Base-by-base conservation (phyloP, 129 eudicot species). In the Lactuca sativa region DNA sequence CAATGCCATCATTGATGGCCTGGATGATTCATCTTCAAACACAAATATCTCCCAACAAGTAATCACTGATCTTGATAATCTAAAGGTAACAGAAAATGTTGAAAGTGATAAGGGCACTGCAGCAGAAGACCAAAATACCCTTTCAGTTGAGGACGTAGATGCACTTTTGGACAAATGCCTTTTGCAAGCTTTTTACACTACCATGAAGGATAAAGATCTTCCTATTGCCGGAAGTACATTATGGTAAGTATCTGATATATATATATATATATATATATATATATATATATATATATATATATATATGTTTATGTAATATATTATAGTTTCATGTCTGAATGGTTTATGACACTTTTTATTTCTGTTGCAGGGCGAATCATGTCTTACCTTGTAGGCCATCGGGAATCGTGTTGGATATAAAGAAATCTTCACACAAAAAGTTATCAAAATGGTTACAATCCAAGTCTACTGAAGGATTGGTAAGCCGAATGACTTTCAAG, bases 171-270 rank as follows among this genome's bases (percentile, higher is more conserved):
- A 93, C 79, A 83, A 79, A 77, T 87, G 99, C 67, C 97, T 93
- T 73, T 33, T 93, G 73, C 99, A 93, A 87, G 93, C 97, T 8
- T 85, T 90, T 78, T 86, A 90, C 61, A 93, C 95, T 54, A 85
- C 95, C 11, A 73, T 93, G 15, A 87, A 89, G 75, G 99, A 93
- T 72, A 90, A 93, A 80, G 99, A 93, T 82, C 95, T 93, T 69
- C 99, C 99, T 62, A 83, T 93, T 78, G 97, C 90, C 16, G 97
- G 99, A 78, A 93, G 99, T 80, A 83, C 83, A 38, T 76, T 93
- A 63, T 93, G 99, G 99, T 93, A 86, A 68, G 48, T 49, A n/a
- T 57, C 7, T 4, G 30, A 17, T 10, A 15, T 4, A 2, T 48
- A 4, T n/a, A n/a, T n/a, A n/a, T n/a, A n/a, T n/a, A 6, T 16